phyloP scores from a whole-genome alignment of 176 grass and related monocot genomes.

The Bolboschoenus planiculmis region DNA sequence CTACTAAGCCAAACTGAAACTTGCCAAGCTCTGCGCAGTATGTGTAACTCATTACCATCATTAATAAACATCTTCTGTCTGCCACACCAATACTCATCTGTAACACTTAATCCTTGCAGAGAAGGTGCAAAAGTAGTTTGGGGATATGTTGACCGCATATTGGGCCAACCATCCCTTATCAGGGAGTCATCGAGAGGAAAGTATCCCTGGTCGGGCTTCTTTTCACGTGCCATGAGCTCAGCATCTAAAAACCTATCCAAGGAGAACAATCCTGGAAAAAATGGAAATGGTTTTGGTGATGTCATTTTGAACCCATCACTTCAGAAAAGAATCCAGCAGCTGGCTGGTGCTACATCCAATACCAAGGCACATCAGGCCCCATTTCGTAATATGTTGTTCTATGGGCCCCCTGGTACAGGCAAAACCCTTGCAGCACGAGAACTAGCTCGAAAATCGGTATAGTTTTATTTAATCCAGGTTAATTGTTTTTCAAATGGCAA shows the following conservation, averaged over 20 bases:
- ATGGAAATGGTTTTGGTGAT: slow-evolving; percentile 89
- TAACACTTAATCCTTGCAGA: slow-evolving; percentile 32
- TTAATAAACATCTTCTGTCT: background rate
- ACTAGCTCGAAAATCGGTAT: slow-evolving; percentile 78
- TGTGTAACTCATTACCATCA: background rate
- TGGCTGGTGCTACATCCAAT: slow-evolving; percentile 88
- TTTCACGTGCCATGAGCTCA: slow-evolving; percentile 50
- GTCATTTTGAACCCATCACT: slow-evolving; percentile 94
- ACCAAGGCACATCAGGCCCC: slow-evolving; percentile 96
- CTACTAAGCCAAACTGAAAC: background rate
- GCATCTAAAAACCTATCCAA: slow-evolving; percentile 58
- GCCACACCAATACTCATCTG: background rate
- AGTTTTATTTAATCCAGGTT: slow-evolving; percentile 6
- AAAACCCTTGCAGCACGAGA: slow-evolving; percentile 98
- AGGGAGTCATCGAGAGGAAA: slow-evolving; percentile 93
- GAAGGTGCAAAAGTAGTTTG: slow-evolving; percentile 94
- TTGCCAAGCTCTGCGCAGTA: background rate
- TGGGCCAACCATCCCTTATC: slow-evolving; percentile 93
- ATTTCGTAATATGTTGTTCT: slow-evolving; percentile 98
- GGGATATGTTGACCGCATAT: slow-evolving; percentile 97
- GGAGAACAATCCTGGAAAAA: slow-evolving; percentile 42
- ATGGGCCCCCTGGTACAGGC: slow-evolving; percentile 94
- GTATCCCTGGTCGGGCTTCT: slow-evolving; percentile 80
- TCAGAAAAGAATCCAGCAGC: slow-evolving; percentile 80
- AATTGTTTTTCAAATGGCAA: too few species aligned